These are phyloP conservation scores for Xylariaceae sp. DNA, from an alignment of 2,329 filamentous ascomycete genomes.

Conservation along the genomic window DNA sequence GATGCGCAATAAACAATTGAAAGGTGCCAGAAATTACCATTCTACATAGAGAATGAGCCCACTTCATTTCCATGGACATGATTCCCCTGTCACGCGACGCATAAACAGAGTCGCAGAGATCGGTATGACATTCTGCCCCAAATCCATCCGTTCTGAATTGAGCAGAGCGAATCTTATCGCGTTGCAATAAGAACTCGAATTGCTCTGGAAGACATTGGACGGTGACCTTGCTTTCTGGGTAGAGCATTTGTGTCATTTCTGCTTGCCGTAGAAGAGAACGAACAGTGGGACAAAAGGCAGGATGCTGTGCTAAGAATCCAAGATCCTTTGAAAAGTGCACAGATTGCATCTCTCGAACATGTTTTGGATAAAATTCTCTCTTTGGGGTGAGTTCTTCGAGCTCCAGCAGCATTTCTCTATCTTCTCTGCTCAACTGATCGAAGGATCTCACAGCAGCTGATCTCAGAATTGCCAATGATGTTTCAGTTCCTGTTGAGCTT, in stretches of 20 bases:
- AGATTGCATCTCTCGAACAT: slow-evolving; percentile 43
- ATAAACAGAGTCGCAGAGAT: slow-evolving; percentile 31
- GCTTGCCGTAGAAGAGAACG: slow-evolving; percentile 34
- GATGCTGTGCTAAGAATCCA: slow-evolving; percentile 42
- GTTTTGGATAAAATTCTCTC: slow-evolving; percentile 41
- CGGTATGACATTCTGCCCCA: slow-evolving; percentile 36
- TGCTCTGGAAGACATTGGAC: background rate
- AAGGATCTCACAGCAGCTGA: slow-evolving; percentile 49
- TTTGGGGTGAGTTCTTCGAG: slow-evolving; percentile 41
- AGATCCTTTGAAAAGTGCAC: slow-evolving; percentile 40
- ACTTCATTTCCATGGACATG: slow-evolving; percentile 1
- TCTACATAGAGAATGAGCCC: slow-evolving; percentile 6
- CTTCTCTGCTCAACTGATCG: slow-evolving; percentile 32
- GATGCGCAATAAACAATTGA: background rate
- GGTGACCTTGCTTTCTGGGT: slow-evolving; percentile 13
- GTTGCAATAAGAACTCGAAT: slow-evolving; percentile 2
- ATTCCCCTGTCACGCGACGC: slow-evolving; percentile 25
- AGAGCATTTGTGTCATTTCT: slow-evolving; percentile 27
- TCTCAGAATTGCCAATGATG: slow-evolving; percentile 45
- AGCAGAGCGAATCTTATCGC: slow-evolving; percentile 19
- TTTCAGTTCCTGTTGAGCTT: slow-evolving; percentile 49
- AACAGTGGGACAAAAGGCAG: slow-evolving; percentile 36
- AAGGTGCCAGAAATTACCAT: slow-evolving; percentile 3
- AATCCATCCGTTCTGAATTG: slow-evolving; percentile 25
- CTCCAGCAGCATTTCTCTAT: slow-evolving; percentile 32